Conservation (phyloP, 1,284 basidiomycete genomes). For the Lentinula novae-zelandiae region DNA sequence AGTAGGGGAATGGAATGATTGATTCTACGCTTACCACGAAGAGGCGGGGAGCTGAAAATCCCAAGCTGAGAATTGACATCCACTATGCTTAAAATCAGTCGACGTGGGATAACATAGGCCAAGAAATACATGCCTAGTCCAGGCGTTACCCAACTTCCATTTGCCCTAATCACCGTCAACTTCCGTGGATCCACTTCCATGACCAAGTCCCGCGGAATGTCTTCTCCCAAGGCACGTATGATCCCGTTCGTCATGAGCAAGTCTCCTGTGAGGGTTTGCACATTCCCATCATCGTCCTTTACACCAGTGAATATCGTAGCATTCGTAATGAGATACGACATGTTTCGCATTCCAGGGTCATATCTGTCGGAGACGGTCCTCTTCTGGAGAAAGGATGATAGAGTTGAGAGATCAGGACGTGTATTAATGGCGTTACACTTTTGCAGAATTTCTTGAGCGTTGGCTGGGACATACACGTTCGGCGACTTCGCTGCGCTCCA, state of each 20-base stretch:
- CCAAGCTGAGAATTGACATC: constrained; percentile 83
- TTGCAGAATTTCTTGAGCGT: constrained; percentile 25
- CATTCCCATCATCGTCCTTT: constrained; percentile 54
- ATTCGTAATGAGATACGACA: constrained; percentile 61
- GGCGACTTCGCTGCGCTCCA: constrained; percentile 9
- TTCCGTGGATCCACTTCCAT: constrained; percentile 28
- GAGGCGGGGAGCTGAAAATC: constrained; percentile 56
- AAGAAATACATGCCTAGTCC: constrained; percentile 45
- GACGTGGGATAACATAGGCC: neutral
- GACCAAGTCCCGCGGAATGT: constrained; percentile 36
- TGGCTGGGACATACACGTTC: constrained; percentile 16
- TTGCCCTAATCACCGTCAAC: constrained; percentile 49
- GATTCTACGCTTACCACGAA: constrained; percentile 34
- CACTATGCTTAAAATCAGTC: constrained; percentile 32
- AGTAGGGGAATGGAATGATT: neutral
- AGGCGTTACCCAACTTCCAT: constrained; percentile 66
- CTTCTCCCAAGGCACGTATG: constrained; percentile 50
- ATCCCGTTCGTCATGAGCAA: constrained; percentile 58
- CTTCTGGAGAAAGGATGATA: constrained; percentile 49
- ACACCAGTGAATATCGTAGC: constrained; percentile 80
- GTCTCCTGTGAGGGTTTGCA: constrained; percentile 54
- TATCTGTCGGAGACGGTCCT: constrained; percentile 60
- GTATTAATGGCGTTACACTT: constrained; percentile 42
- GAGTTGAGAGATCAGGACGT: constrained; percentile 42
- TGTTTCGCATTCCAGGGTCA: constrained; percentile 60